Percentiles rank a stretch among this genome's conserved stretches.
Evolutionary conservation across 2,329 filamentous ascomycete genomes (phyloP).

Genomic region (Stagonosporopsis vannaccii): DNA sequence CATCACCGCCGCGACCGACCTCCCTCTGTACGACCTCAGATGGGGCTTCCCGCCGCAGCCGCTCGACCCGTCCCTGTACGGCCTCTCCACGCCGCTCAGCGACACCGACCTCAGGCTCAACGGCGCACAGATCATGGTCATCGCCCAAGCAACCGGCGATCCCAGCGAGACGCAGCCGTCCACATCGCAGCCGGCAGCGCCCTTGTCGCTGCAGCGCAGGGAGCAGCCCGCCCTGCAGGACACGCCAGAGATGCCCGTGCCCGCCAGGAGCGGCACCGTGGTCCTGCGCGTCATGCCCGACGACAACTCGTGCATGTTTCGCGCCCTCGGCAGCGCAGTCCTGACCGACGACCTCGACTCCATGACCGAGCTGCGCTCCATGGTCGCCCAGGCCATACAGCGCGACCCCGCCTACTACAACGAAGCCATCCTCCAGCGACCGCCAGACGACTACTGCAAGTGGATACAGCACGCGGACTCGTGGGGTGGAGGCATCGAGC

Average conservation of each 20-base stretch:
- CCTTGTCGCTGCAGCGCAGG: slow-evolving; percentile 54
- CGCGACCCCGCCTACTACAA: slow-evolving; percentile 75
- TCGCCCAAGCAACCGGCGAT: slow-evolving; percentile 53
- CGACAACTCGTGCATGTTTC: slow-evolving; percentile 94
- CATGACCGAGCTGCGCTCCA: slow-evolving; percentile 75
- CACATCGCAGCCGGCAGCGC: slow-evolving; percentile 35
- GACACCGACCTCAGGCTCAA: slow-evolving; percentile 69
- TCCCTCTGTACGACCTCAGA: slow-evolving; percentile 76
- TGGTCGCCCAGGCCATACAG: slow-evolving; percentile 82
- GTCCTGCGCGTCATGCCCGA: slow-evolving; percentile 95
- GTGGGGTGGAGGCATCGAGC: slow-evolving; percentile 92
- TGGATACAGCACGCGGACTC: slow-evolving; percentile 82
- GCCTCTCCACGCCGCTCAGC: slow-evolving; percentile 58
- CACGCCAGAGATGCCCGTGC: slow-evolving; percentile 67
- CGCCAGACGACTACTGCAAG: slow-evolving; percentile 76
- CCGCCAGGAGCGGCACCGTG: slow-evolving; percentile 62
- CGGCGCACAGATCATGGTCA: slow-evolving; percentile 73
- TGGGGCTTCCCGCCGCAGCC: slow-evolving; percentile 82
- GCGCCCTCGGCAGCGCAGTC: slow-evolving; percentile 83
- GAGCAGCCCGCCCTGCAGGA: slow-evolving; percentile 59
- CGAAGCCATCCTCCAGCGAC: slow-evolving; percentile 75
- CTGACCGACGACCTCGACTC: slow-evolving; percentile 67
- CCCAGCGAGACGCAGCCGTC: slow-evolving; percentile 30
- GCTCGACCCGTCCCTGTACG: slow-evolving; percentile 66
- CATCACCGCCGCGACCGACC: slow-evolving; percentile 69